Base-by-base conservation (phyloP, 2,329 filamentous ascomycete species). In the Chrysoporthe cubensis region DNA sequence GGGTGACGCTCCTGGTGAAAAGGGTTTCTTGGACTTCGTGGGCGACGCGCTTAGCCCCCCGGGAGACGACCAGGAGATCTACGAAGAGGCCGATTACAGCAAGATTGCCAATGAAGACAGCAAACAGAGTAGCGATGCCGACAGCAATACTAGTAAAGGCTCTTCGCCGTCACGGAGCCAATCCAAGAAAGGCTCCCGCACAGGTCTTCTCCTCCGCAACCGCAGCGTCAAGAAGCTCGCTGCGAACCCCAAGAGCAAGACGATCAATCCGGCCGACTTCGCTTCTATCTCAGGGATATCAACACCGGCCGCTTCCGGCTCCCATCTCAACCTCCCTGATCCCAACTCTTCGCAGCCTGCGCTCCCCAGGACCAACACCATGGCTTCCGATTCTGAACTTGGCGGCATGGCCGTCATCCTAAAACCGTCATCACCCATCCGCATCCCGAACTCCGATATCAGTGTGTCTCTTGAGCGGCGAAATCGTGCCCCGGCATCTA, bases 391-490 rank as follows among this genome's bases (percentile, higher is more conserved):
- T 6, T 71, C 82, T 42, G 84, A 89, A 72, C 80, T 85, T 0
- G 89, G 88, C 42, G 89, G 91, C 37, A 90, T 90, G 72, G 88
- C 88, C 2, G 91, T 96, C 52, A 89, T 97, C 40, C 91, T 97
- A 75, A 90, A 88, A 56, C 93, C 96, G 0, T 79, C 81, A 0
- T 81, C 83, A 4, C 89, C 89, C 0, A 82, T 98, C 5, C 85
- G 90, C 8, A 79, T 98, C 0, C 88, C 91, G 0, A 92, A 90
- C 59, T 94, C 91, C 76, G 96, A 98, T 75, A 85, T 98, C 72
- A 97, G 97, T 77, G 91, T 98, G 71, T 90, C 94, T 62, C 88
- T 97, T 34, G 94, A 98, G 80, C 88, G 93, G 8, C 89, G 94
- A 46, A 97, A 94, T 79, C 91, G 90, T 74, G 89, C 91, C 1